These are phyloP conservation scores for Ceratorhiza oryzae-sativae DNA, from an alignment of 1,284 basidiomycete genomes.

Conservation along the genomic window DNA sequence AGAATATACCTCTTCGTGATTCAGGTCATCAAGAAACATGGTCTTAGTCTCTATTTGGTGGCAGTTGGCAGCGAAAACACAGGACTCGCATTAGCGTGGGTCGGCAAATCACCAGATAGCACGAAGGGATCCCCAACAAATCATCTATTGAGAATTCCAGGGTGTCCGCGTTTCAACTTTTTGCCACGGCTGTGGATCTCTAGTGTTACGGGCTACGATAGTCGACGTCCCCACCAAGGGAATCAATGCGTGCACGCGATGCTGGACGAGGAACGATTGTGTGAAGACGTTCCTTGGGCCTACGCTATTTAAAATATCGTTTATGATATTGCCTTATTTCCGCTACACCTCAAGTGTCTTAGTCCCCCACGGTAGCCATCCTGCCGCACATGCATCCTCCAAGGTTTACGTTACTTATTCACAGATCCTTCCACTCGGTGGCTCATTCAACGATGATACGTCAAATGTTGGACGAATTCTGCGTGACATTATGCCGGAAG, in stretches of 20 bases:
- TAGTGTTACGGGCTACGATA: slow-evolving; percentile 56
- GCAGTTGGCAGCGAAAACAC: slow-evolving; percentile 78
- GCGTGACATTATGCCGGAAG: slow-evolving; percentile 61
- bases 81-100: slow-evolving; percentile 72
- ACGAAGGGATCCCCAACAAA: neutral
- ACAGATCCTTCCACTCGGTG: slow-evolving; percentile 69
- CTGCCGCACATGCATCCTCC: too few species aligned
- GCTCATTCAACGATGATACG: slow-evolving; percentile 73
- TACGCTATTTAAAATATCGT: neutral
- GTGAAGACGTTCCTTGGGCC: slow-evolving; percentile 53
- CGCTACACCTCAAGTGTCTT: neutral
- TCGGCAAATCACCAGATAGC: slow-evolving; percentile 55
- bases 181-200: slow-evolving; percentile 55
- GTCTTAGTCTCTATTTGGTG: slow-evolving; percentile 63
- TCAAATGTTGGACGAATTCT: slow-evolving; percentile 66
- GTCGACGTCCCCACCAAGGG: slow-evolving; percentile 66
- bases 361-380: slow-evolving; percentile 1
- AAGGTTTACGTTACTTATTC: neutral
- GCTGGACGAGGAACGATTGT: slow-evolving; percentile 56
- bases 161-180: slow-evolving; percentile 69
- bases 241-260: slow-evolving; percentile 65
- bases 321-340: neutral
- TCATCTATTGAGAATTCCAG: slow-evolving; percentile 47
- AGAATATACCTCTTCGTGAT: slow-evolving; percentile 70
- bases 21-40: slow-evolving; percentile 58